A percentile compares a stretch with the other conserved stretches of the same genome.
phyloP scores from a whole-genome alignment of 495 filamentous ascomycete genomes.

The Baudoinia panamericana region DNA sequence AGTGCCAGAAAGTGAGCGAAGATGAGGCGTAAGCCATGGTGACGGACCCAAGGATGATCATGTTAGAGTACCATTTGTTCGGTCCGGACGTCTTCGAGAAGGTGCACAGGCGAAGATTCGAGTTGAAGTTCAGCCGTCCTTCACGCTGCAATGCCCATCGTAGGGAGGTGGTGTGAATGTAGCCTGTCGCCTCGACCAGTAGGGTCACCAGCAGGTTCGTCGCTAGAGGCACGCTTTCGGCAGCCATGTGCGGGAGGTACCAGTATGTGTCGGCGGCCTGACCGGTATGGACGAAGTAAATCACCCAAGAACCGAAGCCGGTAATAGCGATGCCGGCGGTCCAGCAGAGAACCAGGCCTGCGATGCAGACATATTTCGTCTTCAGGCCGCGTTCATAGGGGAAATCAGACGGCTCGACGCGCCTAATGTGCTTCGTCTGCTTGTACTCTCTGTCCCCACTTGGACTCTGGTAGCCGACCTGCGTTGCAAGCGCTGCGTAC shows the following conservation, averaged over 20 bases:
- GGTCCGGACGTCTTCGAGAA: conserved; percentile 15
- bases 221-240: background rate
- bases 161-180: conserved; percentile 31
- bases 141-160: conserved; percentile 35
- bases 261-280: background rate
- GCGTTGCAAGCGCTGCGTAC: too few species aligned
- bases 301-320: background rate
- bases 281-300: background rate
- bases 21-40: conserved; percentile 31
- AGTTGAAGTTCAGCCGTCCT: conserved; percentile 32
- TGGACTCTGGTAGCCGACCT: too few species aligned
- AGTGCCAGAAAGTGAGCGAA: conserved; percentile 29
- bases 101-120: conserved; percentile 33
- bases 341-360: conserved; percentile 1
- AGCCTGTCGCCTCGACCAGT: conserved; percentile 16
- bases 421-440: too few species aligned
- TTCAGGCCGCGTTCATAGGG: background rate
- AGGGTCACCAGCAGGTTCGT: background rate
- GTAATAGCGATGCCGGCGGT: background rate
- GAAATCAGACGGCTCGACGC: conserved; percentile 1
- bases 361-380: background rate
- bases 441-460: too few species aligned
- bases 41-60: conserved; percentile 17
- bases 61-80: conserved; percentile 27
- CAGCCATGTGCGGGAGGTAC: conserved; percentile 1